Base-by-base conservation (phyloP, 169 alveolate genomes). In the Eimeria mitis region DNA sequence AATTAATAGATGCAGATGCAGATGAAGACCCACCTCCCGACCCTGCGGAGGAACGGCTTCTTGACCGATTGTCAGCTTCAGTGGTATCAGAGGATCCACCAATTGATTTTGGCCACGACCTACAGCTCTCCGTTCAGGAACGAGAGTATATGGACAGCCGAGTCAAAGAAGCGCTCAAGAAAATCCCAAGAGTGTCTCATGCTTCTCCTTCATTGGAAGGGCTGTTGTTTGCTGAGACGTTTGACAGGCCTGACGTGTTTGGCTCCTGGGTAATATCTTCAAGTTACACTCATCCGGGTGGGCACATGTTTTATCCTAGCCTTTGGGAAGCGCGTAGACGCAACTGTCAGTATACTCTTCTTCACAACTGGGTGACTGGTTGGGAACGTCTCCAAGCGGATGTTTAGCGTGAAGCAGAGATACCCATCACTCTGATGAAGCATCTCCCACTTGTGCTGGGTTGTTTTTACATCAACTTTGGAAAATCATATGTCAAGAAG, bases 11-110 rank as follows among this genome's bases (percentile, higher is more conserved):
- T 16, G 16, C n/a, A 16, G 73, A 54, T 34, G 76, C 71, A 49
- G 90, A 83, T 9, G 90, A 83, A 34, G 90, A 83, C 56, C 90
- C 90, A 16, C 90, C 90, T 5, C 90, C 90, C n/a, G 90, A 83
- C 9, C 90, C 76, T 54, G 56, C 73, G 56, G 68, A 49, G 75
- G 73, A 83, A 28, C 90, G 71, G 42, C 90, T 83, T 54, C 90
- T 83, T 28, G 56, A 40, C 54, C 90, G 76, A 19, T 37, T 56
- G 90, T 54, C 90, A 8, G 90, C 71, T 8, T 8, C 71, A 61
- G 75, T 56, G 54, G 73, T 40, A 52, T 49, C 49, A 49, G 76
- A 56, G 52, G 59, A 83, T 21, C 76, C 56, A 37, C 56, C 90
- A 56, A 59, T 54, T 83, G 90, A 83, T 83, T 83, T 56, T 59